Percentiles rank a stretch among this genome's conserved stretches.
These are phyloP conservation scores for Penicillium chermesinum DNA, from an alignment of 495 filamentous ascomycete species.

Conservation along the genomic window DNA sequence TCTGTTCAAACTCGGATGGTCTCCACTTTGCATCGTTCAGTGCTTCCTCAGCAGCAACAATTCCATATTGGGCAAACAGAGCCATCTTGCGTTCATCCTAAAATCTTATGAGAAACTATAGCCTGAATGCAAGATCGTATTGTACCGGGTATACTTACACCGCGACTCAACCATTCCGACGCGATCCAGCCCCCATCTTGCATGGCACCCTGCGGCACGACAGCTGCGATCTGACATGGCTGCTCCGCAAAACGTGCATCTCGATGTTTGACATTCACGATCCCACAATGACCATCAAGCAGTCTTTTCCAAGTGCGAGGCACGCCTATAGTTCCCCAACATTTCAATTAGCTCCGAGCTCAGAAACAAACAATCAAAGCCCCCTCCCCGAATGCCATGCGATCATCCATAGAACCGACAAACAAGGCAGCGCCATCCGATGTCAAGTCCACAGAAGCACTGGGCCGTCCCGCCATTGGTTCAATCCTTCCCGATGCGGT, in stretches of 20 bases:
- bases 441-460: slow-evolving; percentile 3
- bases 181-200: slow-evolving; percentile 62
- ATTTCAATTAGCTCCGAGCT: too few relatives aligned
- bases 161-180: slow-evolving; percentile 66
- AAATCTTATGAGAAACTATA: background rate
- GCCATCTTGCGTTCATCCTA: slow-evolving; percentile 83
- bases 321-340: slow-evolving; percentile 46
- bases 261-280: slow-evolving; percentile 60
- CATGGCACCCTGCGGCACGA: slow-evolving; percentile 61
- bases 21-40: slow-evolving; percentile 78
- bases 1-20: slow-evolving; percentile 54
- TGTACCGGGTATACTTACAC: slow-evolving; percentile 33
- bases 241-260: slow-evolving; percentile 60
- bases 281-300: slow-evolving; percentile 71
- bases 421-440: background rate
- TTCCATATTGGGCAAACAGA: slow-evolving; percentile 84
- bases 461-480: slow-evolving; percentile 20
- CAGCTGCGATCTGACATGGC: slow-evolving; percentile 77
- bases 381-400: too few relatives aligned
- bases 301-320: slow-evolving; percentile 76
- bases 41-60: slow-evolving; percentile 83
- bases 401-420: background rate
- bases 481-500: slow-evolving; percentile 26
- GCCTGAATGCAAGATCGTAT: background rate
- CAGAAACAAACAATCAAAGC: too few relatives aligned